Evolutionary conservation across 306 rosid species (phyloP).

Genomic region (Echinosophora koreensis): DNA sequence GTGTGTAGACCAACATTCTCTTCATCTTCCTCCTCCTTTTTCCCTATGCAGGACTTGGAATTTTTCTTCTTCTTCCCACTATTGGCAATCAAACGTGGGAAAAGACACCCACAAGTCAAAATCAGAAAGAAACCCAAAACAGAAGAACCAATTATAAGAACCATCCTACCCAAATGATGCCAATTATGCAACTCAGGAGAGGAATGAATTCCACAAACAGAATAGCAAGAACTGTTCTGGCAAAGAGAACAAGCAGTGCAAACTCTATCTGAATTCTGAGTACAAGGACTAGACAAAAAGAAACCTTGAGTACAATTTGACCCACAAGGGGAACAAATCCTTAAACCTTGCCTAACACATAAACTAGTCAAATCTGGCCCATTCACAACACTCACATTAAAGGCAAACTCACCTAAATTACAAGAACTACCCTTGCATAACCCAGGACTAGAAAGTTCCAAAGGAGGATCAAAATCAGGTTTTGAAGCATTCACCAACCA

Average conservation of each 20-base stretch:
- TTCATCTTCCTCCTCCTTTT: conserved; percentile 63
- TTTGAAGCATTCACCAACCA: conserved; percentile 72
- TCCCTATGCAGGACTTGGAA: conserved; percentile 70
- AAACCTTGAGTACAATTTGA: conserved; percentile 78
- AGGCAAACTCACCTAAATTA: conserved; percentile 62
- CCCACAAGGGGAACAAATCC: conserved; percentile 89
- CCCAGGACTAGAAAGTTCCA: conserved; percentile 94
- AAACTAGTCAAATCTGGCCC: conserved; percentile 77
- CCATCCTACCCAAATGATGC: conserved; percentile 58
- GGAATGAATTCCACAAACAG: conserved; percentile 65
- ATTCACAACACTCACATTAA: conserved; percentile 79
- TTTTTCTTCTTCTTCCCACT: conserved; percentile 58
- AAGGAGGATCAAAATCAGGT: conserved; percentile 74
- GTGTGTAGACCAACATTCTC: conserved; percentile 53
- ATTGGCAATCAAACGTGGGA: conserved; percentile 31
- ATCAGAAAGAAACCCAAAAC: conserved; percentile 60
- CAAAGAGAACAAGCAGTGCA: conserved; percentile 97
- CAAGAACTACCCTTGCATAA: conserved; percentile 69
- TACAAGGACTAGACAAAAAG: conserved; percentile 87
- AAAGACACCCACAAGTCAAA: conserved; percentile 63
- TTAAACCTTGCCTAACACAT: conserved; percentile 74
- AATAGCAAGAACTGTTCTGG: conserved; percentile 86
- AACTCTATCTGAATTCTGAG: conserved; percentile 68
- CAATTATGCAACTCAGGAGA: conserved; percentile 54
- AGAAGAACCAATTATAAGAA: conserved; percentile 66